Percentiles rank a stretch among this genome's conserved stretches.
phyloP scores from a whole-genome alignment of 2,329 filamentous ascomycete species.

The Xylaria sp. region DNA sequence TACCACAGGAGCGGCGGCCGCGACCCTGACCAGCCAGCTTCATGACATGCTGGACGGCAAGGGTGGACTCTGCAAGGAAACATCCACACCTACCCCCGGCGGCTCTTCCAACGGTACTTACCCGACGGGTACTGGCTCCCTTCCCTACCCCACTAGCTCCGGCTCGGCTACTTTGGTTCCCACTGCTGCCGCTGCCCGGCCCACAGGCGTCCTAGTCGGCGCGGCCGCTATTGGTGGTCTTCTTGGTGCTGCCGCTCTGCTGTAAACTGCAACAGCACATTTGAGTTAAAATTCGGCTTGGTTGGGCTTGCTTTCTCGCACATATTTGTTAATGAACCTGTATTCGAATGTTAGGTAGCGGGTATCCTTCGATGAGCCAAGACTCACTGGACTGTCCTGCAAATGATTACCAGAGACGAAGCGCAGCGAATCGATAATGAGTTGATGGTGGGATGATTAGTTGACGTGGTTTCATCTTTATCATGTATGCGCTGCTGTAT shows the following conservation, averaged over 20 bases:
- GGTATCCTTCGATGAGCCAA: not conserved
- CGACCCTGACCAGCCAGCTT: constrained; percentile 11
- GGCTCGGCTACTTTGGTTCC: constrained; percentile 11
- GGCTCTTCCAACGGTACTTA: constrained; percentile 11
- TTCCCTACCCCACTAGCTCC: constrained; percentile 6
- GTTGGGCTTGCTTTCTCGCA: not conserved
- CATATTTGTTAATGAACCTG: not conserved
- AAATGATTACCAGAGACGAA: not conserved
- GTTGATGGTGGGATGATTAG: not conserved
- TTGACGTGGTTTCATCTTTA: not conserved
- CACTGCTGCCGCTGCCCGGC: constrained; percentile 19
- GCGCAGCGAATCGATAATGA: not conserved
- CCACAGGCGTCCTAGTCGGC: constrained; percentile 16
- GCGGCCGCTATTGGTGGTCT: constrained; percentile 14
- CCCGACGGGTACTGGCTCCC: constrained; percentile 7
- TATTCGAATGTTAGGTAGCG: not conserved
- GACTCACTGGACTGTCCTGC: not conserved
- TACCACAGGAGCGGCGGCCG: constrained; percentile 27
- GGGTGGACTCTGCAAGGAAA: constrained; percentile 6
- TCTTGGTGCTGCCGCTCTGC: constrained; percentile 15
- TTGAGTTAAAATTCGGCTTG: not conserved
- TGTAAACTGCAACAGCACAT: not conserved
- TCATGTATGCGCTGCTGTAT: not conserved
- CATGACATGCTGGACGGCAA: constrained; percentile 13
- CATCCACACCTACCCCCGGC: not conserved